phyloP scores from a whole-genome alignment of 1,139 yeast species.

The Yamadazyma aaseri region DNA sequence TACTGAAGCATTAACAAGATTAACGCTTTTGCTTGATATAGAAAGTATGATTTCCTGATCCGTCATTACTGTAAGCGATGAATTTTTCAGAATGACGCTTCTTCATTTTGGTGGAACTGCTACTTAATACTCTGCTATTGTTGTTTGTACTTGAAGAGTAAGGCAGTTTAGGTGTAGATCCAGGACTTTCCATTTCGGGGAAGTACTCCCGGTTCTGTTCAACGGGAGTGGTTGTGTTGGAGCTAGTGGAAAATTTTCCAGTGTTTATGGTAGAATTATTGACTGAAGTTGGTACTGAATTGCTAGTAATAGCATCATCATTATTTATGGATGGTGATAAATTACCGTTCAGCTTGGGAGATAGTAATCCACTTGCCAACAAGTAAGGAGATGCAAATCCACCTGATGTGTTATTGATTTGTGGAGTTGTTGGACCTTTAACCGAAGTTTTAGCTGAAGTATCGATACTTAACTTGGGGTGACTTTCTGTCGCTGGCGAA shows the following conservation, averaged over 20 bases:
- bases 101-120: conserved; percentile 20
- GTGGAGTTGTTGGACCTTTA: conserved; percentile 34
- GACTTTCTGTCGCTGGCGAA: conserved; percentile 6
- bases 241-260: conserved; percentile 9
- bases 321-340: conserved; percentile 21
- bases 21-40: conserved; percentile 37
- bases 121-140: conserved; percentile 26
- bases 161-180: conserved; percentile 21
- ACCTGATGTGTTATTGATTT: conserved; percentile 19
- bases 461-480: conserved; percentile 37
- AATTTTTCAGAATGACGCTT: conserved; percentile 29
- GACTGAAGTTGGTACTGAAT: conserved; percentile 6
- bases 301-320: conserved; percentile 6
- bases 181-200: conserved; percentile 10
- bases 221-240: conserved; percentile 15
- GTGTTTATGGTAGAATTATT: conserved; percentile 8
- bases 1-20: background rate
- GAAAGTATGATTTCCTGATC: conserved; percentile 42
- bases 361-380: conserved; percentile 53
- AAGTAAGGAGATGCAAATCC: conserved; percentile 65
- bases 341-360: conserved; percentile 37
- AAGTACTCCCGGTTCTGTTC: conserved; percentile 15
- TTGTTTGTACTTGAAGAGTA: background rate
- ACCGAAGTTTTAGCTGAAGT: conserved; percentile 19
- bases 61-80: conserved; percentile 45